Base-by-base conservation (phyloP, 768 basidiomycete species). In the Dioszegia hungarica region DNA sequence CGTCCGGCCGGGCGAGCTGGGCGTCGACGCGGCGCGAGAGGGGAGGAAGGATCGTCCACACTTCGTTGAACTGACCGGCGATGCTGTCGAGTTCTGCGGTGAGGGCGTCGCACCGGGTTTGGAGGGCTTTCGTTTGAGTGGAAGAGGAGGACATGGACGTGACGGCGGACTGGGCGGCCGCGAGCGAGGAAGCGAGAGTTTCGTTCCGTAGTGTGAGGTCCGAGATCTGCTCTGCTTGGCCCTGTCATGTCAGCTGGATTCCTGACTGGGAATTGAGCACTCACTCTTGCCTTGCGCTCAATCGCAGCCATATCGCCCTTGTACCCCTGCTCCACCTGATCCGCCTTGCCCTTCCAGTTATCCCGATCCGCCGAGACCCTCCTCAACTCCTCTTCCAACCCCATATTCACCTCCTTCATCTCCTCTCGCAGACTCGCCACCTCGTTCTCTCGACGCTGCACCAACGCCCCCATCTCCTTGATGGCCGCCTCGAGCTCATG, bases 11-110 rank as follows among this genome's bases (percentile, higher is more conserved):
- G 79, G 77, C 57, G 81, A 68, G 56, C 9, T 68, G 66, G n/a
- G 70, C 66, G 14, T 61, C 51, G 0, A 84, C 85, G 27, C 93
- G 87, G 12, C 85, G 82, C 75, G 92, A 89, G 10, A 88, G 85
- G 1, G 90, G 88, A 11, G 92, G 92, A 0, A 97, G 82, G 37
- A 86, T 79, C 4, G 81, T 76, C 90, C 91, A 98, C 22, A 94
- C 66, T 10, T 88, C 83, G 48, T 81, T 81, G 28, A 94, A 81
- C 20, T 85, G 73, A 5, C 84, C 79, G 34, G 84, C 79, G 59
- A 89, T 79, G 6, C 81, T 80, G 24, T 79, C 79, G 17, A 82
- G 79, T 43, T 86, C 85, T 3, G 78, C 74, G 4, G 74, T 74
- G 41, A 76, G 60, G 5, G 59, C 61, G 24, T 73, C 64, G 19